Evolutionary conservation across 2,329 filamentous ascomycete species (phyloP), one percentile per base, ranked within the genome.

Genomic region (Colletotrichum gloeosporioides): DNA sequence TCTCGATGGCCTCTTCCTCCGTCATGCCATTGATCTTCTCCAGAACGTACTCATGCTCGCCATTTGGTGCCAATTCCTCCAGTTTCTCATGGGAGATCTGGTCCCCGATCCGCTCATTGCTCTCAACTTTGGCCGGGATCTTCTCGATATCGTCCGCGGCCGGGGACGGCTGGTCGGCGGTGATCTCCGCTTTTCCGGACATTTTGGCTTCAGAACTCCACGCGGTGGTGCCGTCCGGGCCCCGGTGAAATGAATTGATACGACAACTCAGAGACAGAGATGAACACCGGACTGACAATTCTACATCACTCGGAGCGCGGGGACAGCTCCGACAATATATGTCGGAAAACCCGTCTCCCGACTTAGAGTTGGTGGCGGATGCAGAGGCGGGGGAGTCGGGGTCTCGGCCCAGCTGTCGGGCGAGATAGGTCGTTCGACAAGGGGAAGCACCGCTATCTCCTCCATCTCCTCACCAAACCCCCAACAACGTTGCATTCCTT

Each of bases 31-130:
- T 85, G 78, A 88, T 84, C 78, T 83, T 86, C 39, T 83, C 82
- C 27, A 86, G 79, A 68, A 88, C 86, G 77, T 86, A 86, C 22
- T 86, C 84, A n/a, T 78, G 80, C 75, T 88, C 86, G 61, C 85
- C 86, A 59, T 86, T 87, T 34, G 86, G 86, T 2, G 86, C 86
- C 53, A 88, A 79, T 64, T 82, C 82, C 73, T 87, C 84, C 53
- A 87, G 83, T 78, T 85, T 81, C 71, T 84, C 81, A 34, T 83
- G 82, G 8, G 85, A 78, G 66, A 87, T 86, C 77, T 86, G 85
- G 76, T 86, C 83, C 4, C 83, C 82, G 68, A 77, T 75, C 9
- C 68, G 71, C 31, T 75, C 75, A 8, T 65, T 63, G 44, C 44
- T 65, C 59, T 61, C 34, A 15, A 69, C 64, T n/a, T 15, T 64